A percentile compares a stretch with the other conserved stretches of the same genome.
Conservation (phyloP, 768 basidiomycete species). For the Russula earlei region DNA sequence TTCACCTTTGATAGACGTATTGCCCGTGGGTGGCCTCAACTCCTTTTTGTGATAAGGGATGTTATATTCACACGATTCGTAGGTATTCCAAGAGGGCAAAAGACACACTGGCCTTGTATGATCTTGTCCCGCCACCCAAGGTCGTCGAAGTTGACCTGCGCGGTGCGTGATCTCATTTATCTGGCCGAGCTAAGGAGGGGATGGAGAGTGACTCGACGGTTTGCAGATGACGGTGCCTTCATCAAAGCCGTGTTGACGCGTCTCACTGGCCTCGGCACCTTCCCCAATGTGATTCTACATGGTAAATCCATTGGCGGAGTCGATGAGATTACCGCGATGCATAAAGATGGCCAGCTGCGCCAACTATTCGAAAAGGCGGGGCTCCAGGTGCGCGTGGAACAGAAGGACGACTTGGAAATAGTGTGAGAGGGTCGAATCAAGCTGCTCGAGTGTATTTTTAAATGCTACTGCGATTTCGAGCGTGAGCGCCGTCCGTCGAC, state of each 20-base stretch:
- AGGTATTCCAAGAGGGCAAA: conserved; percentile 58
- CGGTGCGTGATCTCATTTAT: conserved; percentile 31
- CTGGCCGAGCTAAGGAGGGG: background rate
- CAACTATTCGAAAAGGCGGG: conserved; percentile 41
- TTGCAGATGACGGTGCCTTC: conserved; percentile 47
- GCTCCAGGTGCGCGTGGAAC: conserved; percentile 20
- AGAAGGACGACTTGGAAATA: background rate
- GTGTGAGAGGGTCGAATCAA: background rate
- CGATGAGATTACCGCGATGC: conserved; percentile 46
- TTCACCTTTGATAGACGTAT: conserved; percentile 40
- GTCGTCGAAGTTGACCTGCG: conserved; percentile 71
- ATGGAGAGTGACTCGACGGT: background rate
- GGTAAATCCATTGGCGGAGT: conserved; percentile 60
- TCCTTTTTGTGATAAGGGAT: background rate
- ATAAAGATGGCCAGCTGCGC: conserved; percentile 38
- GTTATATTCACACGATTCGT: background rate
- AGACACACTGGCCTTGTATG: conserved; percentile 48
- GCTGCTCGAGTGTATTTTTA: background rate
- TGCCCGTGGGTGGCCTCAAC: conserved; percentile 51
- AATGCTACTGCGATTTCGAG: background rate
- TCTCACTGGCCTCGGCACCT: conserved; percentile 57
- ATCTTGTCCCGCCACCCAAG: conserved; percentile 53
- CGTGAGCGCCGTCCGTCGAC: too few relatives aligned
- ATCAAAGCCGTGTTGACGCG: conserved; percentile 60
- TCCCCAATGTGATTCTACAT: conserved; percentile 63